Evolutionary conservation across 164 flowering plant species (phyloP), one percentile per base, ranked within the genome.

Genomic region (Saururus chinensis): DNA sequence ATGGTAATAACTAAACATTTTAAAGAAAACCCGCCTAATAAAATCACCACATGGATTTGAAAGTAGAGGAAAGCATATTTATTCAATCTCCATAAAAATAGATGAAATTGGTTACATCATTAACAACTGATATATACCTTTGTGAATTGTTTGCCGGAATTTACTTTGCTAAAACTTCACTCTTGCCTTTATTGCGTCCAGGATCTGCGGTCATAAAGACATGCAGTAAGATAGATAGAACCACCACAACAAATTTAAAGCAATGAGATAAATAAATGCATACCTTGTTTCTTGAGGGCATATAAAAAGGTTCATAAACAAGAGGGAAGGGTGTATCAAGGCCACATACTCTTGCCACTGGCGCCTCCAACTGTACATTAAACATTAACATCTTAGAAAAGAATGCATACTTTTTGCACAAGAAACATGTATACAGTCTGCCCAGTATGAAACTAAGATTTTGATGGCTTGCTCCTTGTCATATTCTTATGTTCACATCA

Each of bases 301-400:
- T 69, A 68, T 88, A 90, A 66, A 93, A 93, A 0, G 99, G 97
- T 64, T 93, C 99, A 58, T 84, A 90, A 14, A 90, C 97, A 35
- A 90, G 90, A 40, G 99, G 99, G 65, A 90, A 90, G 20, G 99
- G 99, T 19, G 96, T 93, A 68, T 93, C 99, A 51, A 90, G 77
- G 20, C 99, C 97, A 40, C 99, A 93, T 5, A 88, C 74, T 70
- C 99, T 82, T 49, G 90, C 77, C 35, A 90, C 84, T 3, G 99
- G 99, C 40, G 99, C 96, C 81, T 90, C 97, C 63, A 93, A 73
- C 99, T 93, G 89, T 80, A 76, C 65, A 58, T 20, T 1, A 0
- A 10, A 45, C 49, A 45, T 45, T 45, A 4, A 45, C 49, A 30
- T 30, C 37, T 30, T 30, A 30, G 37, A 30, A 30, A 2, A 6